These are phyloP conservation scores for Saposhnikovia divaricata DNA, from an alignment of 129 eudicot species.

Conservation along the genomic window DNA sequence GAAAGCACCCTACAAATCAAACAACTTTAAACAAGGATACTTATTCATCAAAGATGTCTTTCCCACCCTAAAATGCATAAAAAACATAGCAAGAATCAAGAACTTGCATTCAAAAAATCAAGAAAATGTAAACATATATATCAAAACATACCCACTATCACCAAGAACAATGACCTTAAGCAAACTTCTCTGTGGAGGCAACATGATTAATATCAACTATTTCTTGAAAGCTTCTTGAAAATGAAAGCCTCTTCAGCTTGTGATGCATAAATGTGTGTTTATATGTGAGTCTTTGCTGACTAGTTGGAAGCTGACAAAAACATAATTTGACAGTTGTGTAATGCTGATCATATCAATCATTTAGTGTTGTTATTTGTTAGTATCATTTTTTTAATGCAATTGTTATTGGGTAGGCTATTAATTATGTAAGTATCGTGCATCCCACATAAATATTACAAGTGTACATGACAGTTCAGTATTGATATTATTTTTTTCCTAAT, in stretches of 20 bases:
- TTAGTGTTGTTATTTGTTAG: not conserved
- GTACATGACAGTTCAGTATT: conserved; percentile 3
- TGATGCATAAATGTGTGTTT: not conserved
- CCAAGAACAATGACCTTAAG: conserved; percentile 88
- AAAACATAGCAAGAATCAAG: not conserved
- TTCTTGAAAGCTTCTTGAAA: not conserved
- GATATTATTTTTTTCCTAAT: not conserved
- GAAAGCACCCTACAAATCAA: not conserved
- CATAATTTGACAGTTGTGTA: conserved; percentile 6
- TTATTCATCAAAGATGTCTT: conserved; percentile 63
- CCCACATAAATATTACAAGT: not conserved
- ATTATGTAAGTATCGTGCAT: not conserved
- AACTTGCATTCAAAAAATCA: not conserved
- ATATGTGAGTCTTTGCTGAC: not conserved
- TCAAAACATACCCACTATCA: conserved; percentile 56
- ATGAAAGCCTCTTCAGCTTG: not conserved
- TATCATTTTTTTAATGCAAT: not conserved
- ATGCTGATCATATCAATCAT: not conserved
- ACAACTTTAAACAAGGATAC: conserved; percentile 27
- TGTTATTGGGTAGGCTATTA: not conserved
- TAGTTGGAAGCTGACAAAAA: not conserved
- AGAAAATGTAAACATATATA: not conserved
- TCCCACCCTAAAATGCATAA: conserved; percentile 44
- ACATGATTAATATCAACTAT: conserved; percentile 20
- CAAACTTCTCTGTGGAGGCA: conserved; percentile 49